Evolutionary conservation across 768 basidiomycete species (phyloP).

Genomic region (Agaricus subrufescens): DNA sequence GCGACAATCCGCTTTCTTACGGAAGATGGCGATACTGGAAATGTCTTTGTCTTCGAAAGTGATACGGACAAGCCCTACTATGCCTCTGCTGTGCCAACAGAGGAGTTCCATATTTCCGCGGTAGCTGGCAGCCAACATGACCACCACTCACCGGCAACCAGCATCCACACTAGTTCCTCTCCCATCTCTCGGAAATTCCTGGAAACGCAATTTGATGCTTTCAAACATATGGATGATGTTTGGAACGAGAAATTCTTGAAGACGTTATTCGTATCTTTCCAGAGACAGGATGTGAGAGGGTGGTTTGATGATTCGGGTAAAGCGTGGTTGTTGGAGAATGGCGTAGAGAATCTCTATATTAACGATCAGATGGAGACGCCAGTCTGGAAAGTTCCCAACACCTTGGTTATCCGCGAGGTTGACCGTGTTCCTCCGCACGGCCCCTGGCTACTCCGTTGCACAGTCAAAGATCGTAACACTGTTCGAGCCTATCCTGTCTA

Average conservation of each 20-base stretch:
- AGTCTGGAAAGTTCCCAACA: constrained; percentile 7
- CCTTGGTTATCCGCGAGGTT: constrained; percentile 13
- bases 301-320: constrained; percentile 22
- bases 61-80: constrained; percentile 20
- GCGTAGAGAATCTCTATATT: constrained; percentile 11
- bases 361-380: constrained; percentile 3
- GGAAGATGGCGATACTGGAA: neutral
- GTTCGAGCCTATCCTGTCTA: constrained; percentile 23
- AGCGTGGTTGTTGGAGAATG: constrained; percentile 20
- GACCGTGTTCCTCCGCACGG: constrained; percentile 19
- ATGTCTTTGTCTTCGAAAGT: constrained; percentile 2
- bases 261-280: constrained; percentile 23
- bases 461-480: neutral
- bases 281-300: constrained; percentile 17
- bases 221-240: constrained; percentile 25
- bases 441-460: constrained; percentile 21
- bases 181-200: constrained; percentile 23
- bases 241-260: constrained; percentile 26
- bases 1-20: constrained; percentile 7
- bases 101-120: constrained; percentile 4
- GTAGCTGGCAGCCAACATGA: constrained; percentile 8
- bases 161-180: constrained; percentile 20
- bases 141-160: constrained; percentile 19
- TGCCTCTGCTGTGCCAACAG: constrained; percentile 13
- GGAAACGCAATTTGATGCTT: constrained; percentile 19